phyloP scores from a whole-genome alignment of 1,284 basidiomycete genomes.

The Mycena sp. region DNA sequence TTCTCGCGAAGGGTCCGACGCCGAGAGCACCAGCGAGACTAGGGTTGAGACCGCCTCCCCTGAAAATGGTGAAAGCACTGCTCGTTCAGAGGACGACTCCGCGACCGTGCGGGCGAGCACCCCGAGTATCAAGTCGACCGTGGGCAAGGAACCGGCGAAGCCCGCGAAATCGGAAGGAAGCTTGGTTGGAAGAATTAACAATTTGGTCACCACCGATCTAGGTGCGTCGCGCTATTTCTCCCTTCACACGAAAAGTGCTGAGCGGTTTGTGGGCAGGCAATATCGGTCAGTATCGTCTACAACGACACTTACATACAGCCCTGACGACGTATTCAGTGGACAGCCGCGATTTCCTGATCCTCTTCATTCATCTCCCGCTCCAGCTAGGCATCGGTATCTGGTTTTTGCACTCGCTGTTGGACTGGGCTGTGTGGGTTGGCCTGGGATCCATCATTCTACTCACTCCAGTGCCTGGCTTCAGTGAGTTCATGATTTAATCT shows the following conservation, averaged over 20 bases:
- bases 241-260: too few relatives aligned
- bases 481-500: conserved; percentile 2
- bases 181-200: conserved; percentile 69
- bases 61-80: not conserved
- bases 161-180: conserved; percentile 40
- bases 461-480: conserved; percentile 23
- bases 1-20: not conserved
- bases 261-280: not conserved
- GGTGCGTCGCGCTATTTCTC: conserved; percentile 44
- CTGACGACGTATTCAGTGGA: conserved; percentile 10
- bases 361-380: conserved; percentile 54
- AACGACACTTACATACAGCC: not conserved
- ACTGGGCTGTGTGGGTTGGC: conserved; percentile 41
- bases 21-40: conserved; percentile 33
- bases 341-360: conserved; percentile 52
- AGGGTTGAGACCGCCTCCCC: not conserved
- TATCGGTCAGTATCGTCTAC: conserved; percentile 8
- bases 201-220: conserved; percentile 60
- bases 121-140: conserved; percentile 14
- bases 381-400: conserved; percentile 52
- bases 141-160: not conserved
- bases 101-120: conserved; percentile 9
- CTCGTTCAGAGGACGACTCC: conserved; percentile 7
- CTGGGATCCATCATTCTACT: conserved; percentile 18
- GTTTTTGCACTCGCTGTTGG: conserved; percentile 56